These are phyloP conservation scores for Russula brevipes DNA, from an alignment of 768 basidiomycete genomes.

Conservation along the genomic window DNA sequence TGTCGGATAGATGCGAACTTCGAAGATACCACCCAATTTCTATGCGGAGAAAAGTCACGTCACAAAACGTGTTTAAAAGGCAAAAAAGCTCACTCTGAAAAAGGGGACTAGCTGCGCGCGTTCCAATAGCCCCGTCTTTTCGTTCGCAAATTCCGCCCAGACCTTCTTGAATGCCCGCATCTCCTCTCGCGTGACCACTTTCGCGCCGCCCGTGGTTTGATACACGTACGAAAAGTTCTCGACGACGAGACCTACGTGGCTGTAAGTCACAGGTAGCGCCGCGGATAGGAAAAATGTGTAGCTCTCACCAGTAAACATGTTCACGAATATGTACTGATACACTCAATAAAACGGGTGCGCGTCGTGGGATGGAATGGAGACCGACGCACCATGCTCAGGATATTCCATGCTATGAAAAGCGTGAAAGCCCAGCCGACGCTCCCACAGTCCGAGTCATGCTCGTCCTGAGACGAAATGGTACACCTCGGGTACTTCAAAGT, in stretches of 20 bases:
- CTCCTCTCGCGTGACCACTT: slow-evolving; percentile 79
- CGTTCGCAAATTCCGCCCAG: slow-evolving; percentile 82
- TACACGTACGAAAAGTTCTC: slow-evolving; percentile 96
- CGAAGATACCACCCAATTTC: slow-evolving; percentile 84
- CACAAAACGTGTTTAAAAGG: not conserved
- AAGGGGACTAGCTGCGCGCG: slow-evolving; percentile 68
- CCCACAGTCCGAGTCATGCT: slow-evolving; percentile 80
- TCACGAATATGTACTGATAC: slow-evolving; percentile 85
- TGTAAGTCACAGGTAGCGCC: not conserved
- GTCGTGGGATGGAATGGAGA: not conserved
- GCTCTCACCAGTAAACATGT: slow-evolving; percentile 81
- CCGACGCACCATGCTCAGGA: slow-evolving; percentile 79
- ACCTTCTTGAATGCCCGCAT: slow-evolving; percentile 94
- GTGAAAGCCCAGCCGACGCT: slow-evolving; percentile 76
- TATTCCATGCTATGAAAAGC: slow-evolving; percentile 91
- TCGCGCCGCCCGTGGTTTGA: slow-evolving; percentile 77
- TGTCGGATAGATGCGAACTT: slow-evolving; percentile 76
- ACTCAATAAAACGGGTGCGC: not conserved
- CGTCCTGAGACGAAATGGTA: slow-evolving; percentile 45
- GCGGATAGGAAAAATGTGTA: not conserved
- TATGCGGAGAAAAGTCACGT: slow-evolving; percentile 29
- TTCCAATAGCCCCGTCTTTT: slow-evolving; percentile 73
- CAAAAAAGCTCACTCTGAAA: slow-evolving; percentile 58
- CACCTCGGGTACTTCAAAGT: slow-evolving; percentile 75
- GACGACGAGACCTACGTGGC: slow-evolving; percentile 69